Base-by-base conservation (phyloP, 257 asterid species). In the Fraxinus quadrangulata region DNA sequence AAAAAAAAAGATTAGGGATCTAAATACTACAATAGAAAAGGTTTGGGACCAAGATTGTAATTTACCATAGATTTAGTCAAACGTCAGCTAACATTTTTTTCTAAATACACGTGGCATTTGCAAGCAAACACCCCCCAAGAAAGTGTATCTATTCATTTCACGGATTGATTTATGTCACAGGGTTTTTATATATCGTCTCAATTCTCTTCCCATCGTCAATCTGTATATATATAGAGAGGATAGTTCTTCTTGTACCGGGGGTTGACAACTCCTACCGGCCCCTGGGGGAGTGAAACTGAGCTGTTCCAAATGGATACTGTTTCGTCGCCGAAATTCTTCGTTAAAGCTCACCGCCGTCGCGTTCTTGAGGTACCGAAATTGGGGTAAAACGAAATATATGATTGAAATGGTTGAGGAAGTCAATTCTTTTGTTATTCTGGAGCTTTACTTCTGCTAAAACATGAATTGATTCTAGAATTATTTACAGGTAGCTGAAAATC, bases 291-390 rank as follows among this genome's bases (percentile, higher is more conserved):
- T n/a, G n/a, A n/a, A n/a, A n/a, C n/a, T n/a, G n/a, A n/a, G n/a
- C n/a, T n/a, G n/a, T n/a, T n/a, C 65, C 73, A 80, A 40, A 90
- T 93, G 96, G 97, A 89, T 83, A 70, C 85, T 51, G 92, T 89
- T 81, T 87, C 86, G 67, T 80, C 92, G 83, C 84, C 89, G 67
- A 84, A 85, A 45, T 45, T 81, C 65, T 66, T 45, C 39, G 61
- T 77, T 42, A 63, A 76, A 31, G 72, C 89, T 65, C 87, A 86
- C 39, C 72, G 76, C 77, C 90, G 81, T 76, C 88, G 84, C 71
- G 84, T 91, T 72, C 23, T 86, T 74, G 90, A 87, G 97, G 98
- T 88, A 79, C 16, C 65, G 24, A 2, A 10, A 14, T 47, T 77
- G 67, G 12, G 33, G 33, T 24, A 10, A 24, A 63, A 23, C 34